phyloP scores from a whole-genome alignment of 345 rosid genomes.

The Gossypium thurberi region DNA sequence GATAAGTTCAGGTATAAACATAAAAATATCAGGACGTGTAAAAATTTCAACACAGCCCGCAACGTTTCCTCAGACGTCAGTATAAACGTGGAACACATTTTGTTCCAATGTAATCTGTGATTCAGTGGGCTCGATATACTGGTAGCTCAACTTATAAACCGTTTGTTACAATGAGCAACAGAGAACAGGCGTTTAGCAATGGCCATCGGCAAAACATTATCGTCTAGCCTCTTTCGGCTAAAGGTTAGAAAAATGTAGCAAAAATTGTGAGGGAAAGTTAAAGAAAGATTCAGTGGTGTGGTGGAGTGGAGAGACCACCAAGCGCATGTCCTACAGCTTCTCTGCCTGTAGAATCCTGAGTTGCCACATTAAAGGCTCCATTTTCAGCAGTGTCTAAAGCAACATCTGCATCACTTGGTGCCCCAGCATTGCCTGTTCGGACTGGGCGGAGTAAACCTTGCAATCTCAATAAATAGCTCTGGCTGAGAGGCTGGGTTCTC shows the following conservation, averaged over 20 bases:
- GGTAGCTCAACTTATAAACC: background rate
- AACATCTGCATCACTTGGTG: slow-evolving; percentile 21
- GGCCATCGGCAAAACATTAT: background rate
- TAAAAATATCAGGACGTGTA: background rate
- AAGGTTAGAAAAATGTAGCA: slow-evolving; percentile 20
- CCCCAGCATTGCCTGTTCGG: slow-evolving; percentile 37
- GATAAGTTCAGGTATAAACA: background rate
- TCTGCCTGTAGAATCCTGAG: background rate
- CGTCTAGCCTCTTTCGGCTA: slow-evolving; percentile 6
- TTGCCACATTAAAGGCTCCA: slow-evolving; percentile 17
- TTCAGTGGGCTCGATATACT: background rate
- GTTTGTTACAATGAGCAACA: slow-evolving; percentile 6
- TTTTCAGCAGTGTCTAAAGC: slow-evolving; percentile 37
- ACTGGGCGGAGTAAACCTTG: slow-evolving; percentile 57
- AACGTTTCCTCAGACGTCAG: too few species aligned
- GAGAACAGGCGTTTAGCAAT: background rate
- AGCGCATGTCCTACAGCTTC: background rate
- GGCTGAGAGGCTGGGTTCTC: slow-evolving; percentile 63
- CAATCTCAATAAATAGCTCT: slow-evolving; percentile 68
- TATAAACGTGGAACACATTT: background rate
- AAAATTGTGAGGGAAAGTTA: slow-evolving; percentile 15
- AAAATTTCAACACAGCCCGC: too few species aligned
- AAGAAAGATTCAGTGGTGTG: slow-evolving; percentile 2
- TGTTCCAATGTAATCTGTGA: background rate
- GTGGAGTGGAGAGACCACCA: background rate